Base-by-base conservation (phyloP, 2,329 filamentous ascomycete species). In the Colletotrichum melonis region DNA sequence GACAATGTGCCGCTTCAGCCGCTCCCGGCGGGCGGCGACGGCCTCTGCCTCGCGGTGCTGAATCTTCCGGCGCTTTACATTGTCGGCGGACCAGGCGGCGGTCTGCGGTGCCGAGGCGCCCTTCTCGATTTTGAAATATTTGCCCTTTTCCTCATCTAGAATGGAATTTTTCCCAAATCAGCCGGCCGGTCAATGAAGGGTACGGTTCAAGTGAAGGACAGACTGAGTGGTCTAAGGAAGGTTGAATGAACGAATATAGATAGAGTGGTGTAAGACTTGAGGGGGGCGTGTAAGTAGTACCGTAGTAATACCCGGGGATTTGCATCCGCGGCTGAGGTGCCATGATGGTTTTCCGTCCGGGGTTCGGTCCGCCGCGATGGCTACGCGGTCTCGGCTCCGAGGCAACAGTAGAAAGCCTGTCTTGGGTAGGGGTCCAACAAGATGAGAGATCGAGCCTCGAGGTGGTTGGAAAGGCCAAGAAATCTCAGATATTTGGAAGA, bases 91-190 rank as follows among this genome's bases (percentile, higher is more conserved):
- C 83, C 91, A 93, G 19, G 85, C 81, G 0, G 88, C 84, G 8
- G 80, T 81, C 1, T 83, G 75, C 0, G 90, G 86, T 0, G 89
- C 89, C 19, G 85, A 86, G 67, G 88, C 85, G 52, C 88, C 85
- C 58, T 86, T 87, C 78, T 92, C 89, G 63, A 94, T 88, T 77
- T 90, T 92, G 81, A 93, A 94, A 78, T 93, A 94, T 75, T 90
- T 92, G 49, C 87, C 87, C 80, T 90, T 93, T 56, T 86, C 86
- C 16, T 81, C 64, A 73, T 91, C 90, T 91, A 66, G 5, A 9
- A 26, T 58, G 22, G 24, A 14, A 26, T 16, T 58, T 55, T 54
- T 22, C 30, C 38, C 55, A 4, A 55, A 24, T 66, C 24, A 66
- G 63, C 35, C 19, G 32, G 6, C 28, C 0, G 42, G 19, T 49